Conservation (phyloP, 345 rosid genomes). For the Pugionium dolabratum region DNA sequence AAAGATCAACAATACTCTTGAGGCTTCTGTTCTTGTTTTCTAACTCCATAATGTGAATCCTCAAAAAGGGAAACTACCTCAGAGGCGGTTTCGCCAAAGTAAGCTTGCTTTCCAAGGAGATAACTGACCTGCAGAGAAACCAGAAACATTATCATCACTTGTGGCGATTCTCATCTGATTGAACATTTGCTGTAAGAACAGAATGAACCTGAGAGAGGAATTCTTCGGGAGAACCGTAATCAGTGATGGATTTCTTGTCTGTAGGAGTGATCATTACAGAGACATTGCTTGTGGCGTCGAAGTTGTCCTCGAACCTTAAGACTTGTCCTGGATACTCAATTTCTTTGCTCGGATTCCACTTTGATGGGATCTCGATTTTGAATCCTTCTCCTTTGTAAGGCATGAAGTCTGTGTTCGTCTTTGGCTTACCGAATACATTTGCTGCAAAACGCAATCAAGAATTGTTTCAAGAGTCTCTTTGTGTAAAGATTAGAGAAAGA, state of each 20-base stretch:
- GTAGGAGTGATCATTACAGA: conserved; percentile 71
- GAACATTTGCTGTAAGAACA: not conserved
- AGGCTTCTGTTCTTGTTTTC: no score
- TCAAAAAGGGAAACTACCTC: no score
- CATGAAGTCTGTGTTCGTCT: conserved; percentile 73
- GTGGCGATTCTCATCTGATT: conserved; percentile 5
- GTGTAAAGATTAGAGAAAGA: not conserved
- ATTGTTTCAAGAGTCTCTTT: conserved; percentile 4
- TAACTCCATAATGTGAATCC: no score
- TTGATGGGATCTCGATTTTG: conserved; percentile 71
- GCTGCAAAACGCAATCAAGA: conserved; percentile 50
- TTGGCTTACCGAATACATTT: conserved; percentile 90
- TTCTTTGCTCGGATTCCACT: conserved; percentile 97
- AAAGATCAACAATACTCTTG: no score
- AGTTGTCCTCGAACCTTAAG: conserved; percentile 86
- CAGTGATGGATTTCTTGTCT: conserved; percentile 83
- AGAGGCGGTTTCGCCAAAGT: conserved; percentile 58
- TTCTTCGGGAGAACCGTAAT: conserved; percentile 73
- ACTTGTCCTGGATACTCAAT: conserved; percentile 89
- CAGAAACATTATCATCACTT: conserved; percentile 12
- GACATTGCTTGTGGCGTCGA: conserved; percentile 63
- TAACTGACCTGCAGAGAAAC: conserved; percentile 61
- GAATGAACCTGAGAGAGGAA: conserved; percentile 62
- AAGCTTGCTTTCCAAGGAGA: conserved; percentile 90
- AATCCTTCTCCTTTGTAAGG: conserved; percentile 76